Conservation (phyloP, 2,329 filamentous ascomycete genomes). For the Ceratocystis alfenasii region DNA sequence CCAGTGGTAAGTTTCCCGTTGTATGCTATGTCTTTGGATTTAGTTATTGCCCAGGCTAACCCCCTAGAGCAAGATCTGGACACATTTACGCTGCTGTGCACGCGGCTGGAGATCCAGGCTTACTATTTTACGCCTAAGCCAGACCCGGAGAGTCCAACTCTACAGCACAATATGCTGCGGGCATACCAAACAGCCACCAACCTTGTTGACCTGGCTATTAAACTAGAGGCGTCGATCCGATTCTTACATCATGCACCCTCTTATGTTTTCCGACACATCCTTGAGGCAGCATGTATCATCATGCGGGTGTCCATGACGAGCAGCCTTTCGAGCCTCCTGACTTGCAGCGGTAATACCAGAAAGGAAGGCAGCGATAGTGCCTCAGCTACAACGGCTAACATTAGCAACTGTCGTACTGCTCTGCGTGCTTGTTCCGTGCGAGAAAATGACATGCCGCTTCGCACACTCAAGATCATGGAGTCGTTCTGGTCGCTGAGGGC, state of each 20-base stretch:
- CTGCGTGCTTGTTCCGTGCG: slow-evolving; percentile 35
- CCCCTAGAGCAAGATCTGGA: slow-evolving; percentile 12
- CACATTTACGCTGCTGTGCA: slow-evolving; percentile 36
- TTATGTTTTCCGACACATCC: slow-evolving; percentile 37
- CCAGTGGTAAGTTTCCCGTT: slow-evolving; percentile 7
- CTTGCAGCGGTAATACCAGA: background rate
- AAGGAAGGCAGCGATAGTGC: slow-evolving; percentile 30
- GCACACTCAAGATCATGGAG: slow-evolving; percentile 38
- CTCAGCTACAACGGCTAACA: slow-evolving; percentile 28
- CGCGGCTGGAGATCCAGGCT: slow-evolving; percentile 41
- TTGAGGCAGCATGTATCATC: slow-evolving; percentile 37
- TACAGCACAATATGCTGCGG: slow-evolving; percentile 37
- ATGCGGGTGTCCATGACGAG: slow-evolving; percentile 25
- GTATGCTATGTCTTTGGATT: background rate
- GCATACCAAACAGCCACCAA: slow-evolving; percentile 38
- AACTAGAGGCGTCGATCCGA: slow-evolving; percentile 32
- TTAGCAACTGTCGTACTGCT: slow-evolving; percentile 27
- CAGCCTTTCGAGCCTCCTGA: slow-evolving; percentile 29
- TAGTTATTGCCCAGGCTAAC: background rate
- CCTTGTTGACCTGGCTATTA: slow-evolving; percentile 34
- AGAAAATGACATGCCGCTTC: slow-evolving; percentile 39
- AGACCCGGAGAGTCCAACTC: slow-evolving; percentile 30
- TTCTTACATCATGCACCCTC: slow-evolving; percentile 40
- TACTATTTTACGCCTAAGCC: slow-evolving; percentile 41
- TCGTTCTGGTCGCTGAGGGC: slow-evolving; percentile 37